Conservation (phyloP, 2,329 filamentous ascomycete genomes). For the Cadophora luteo-olivacea region DNA sequence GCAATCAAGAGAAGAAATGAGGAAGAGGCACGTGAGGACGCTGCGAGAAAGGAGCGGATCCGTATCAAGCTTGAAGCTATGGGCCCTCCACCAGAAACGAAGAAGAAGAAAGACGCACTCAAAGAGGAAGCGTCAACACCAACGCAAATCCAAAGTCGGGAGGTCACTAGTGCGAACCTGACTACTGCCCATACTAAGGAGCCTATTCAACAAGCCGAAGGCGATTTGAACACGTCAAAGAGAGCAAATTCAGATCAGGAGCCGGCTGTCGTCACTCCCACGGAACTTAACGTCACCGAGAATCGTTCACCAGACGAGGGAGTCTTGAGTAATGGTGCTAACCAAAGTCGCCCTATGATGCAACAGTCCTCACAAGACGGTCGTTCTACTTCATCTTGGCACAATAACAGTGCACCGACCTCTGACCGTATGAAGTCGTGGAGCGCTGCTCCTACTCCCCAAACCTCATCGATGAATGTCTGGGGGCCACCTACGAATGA, state of each 20-base stretch:
- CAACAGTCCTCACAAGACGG: constrained; percentile 35
- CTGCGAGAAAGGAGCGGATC: constrained; percentile 73
- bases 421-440: constrained; percentile 58
- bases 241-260: constrained; percentile 26
- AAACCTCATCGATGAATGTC: constrained; percentile 62
- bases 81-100: constrained; percentile 67
- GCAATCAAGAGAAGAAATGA: constrained; percentile 72
- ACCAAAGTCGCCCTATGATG: constrained; percentile 33
- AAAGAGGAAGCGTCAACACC: constrained; percentile 53
- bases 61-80: constrained; percentile 74
- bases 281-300: constrained; percentile 26
- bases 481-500: constrained; percentile 77
- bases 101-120: constrained; percentile 59
- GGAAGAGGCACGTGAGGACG: constrained; percentile 74
- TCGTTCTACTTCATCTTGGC: constrained; percentile 42
- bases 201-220: constrained; percentile 24
- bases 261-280: neutral
- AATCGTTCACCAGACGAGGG: constrained; percentile 26
- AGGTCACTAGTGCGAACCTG: constrained; percentile 24
- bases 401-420: constrained; percentile 41
- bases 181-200: constrained; percentile 21
- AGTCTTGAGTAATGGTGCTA: constrained; percentile 35
- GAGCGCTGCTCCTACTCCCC: constrained; percentile 49
- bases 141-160: constrained; percentile 43
- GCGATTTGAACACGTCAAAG: constrained; percentile 23